Evolutionary conservation across 441 rosid genomes (phyloP).

Genomic region (Kokia cookei): DNA sequence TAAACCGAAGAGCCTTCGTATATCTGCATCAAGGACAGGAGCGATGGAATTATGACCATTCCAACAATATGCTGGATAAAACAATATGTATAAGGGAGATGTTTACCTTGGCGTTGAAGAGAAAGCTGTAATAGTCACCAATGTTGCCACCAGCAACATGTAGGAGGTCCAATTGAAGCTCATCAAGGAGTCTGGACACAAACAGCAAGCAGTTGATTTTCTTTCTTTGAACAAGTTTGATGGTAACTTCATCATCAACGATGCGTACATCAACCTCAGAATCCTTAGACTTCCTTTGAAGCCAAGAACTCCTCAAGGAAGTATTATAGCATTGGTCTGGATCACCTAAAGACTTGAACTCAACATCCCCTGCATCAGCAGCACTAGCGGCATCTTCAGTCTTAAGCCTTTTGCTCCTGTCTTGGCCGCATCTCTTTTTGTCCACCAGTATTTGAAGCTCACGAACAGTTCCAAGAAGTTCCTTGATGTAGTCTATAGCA

Average conservation of each 20-base stretch:
- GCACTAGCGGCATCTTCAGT: constrained; percentile 30
- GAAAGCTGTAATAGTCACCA: constrained; percentile 75
- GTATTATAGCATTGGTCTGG: constrained; percentile 47
- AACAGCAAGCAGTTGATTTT: constrained; percentile 72
- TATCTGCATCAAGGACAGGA: constrained; percentile 28
- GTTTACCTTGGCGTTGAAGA: constrained; percentile 80
- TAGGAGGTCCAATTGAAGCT: constrained; percentile 76
- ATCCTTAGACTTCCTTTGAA: constrained; percentile 74
- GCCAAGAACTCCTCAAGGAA: constrained; percentile 76
- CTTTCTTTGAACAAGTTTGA: constrained; percentile 79
- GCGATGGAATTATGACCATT: not conserved
- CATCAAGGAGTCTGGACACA: constrained; percentile 73
- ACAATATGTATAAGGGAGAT: not conserved
- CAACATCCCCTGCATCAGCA: constrained; percentile 31
- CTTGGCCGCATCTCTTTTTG: constrained; percentile 59
- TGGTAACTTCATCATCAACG: constrained; percentile 81
- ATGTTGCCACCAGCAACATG: constrained; percentile 89
- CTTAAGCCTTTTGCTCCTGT: constrained; percentile 50
- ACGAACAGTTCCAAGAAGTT: constrained; percentile 56
- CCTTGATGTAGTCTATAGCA: constrained; percentile 82
- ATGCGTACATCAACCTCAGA: constrained; percentile 85
- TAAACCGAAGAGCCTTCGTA: constrained; percentile 52
- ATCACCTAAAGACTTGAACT: constrained; percentile 30
- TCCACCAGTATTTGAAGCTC: constrained; percentile 73
- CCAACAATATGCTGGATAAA: not conserved